Percentiles rank a stretch among this genome's conserved stretches.
These are phyloP conservation scores for Lepiota brunneoincarnata DNA, from an alignment of 768 basidiomycete genomes.

Conservation along the genomic window DNA sequence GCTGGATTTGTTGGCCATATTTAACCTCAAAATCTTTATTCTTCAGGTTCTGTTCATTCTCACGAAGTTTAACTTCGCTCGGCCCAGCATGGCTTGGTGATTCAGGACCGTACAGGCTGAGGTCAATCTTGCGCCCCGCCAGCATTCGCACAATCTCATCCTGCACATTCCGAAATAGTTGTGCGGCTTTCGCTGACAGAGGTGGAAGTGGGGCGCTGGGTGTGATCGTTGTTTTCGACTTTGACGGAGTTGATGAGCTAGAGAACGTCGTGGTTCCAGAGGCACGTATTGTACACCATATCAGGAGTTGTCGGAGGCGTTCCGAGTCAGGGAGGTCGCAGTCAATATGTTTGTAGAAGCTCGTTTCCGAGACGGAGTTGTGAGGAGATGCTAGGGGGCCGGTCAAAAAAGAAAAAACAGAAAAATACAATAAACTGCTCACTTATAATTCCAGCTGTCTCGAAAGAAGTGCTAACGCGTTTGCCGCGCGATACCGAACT, in stretches of 20 bases:
- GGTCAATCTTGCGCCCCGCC: conserved; percentile 66
- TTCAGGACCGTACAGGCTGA: conserved; percentile 31
- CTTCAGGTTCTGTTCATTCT: conserved; percentile 75
- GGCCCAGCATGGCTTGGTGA: conserved; percentile 16
- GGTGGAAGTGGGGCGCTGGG: conserved; percentile 35
- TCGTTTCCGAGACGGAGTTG: conserved; percentile 61
- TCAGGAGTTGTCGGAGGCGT: conserved; percentile 67
- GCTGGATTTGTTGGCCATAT: conserved; percentile 65
- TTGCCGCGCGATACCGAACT: conserved; percentile 73
- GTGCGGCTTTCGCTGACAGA: conserved; percentile 43
- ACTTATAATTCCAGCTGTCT: conserved; percentile 71
- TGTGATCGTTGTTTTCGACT: conserved; percentile 22
- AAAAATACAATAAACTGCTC: conserved; percentile 28
- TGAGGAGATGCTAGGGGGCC: conserved; percentile 68
- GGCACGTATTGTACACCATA: conserved; percentile 73
- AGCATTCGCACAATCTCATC: conserved; percentile 64
- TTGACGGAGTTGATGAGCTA: conserved; percentile 29
- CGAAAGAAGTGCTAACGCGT: conserved; percentile 68
- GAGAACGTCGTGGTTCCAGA: conserved; percentile 28
- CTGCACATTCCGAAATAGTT: conserved; percentile 48
- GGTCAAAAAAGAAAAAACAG: conserved; percentile 9
- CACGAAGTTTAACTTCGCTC: conserved; percentile 28
- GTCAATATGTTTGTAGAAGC: conserved; percentile 82
- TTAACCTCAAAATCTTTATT: conserved; percentile 64
- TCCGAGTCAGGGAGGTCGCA: conserved; percentile 71